These are phyloP conservation scores for Mercurialis annua DNA, from an alignment of 345 rosid genomes.

Conservation along the genomic window DNA sequence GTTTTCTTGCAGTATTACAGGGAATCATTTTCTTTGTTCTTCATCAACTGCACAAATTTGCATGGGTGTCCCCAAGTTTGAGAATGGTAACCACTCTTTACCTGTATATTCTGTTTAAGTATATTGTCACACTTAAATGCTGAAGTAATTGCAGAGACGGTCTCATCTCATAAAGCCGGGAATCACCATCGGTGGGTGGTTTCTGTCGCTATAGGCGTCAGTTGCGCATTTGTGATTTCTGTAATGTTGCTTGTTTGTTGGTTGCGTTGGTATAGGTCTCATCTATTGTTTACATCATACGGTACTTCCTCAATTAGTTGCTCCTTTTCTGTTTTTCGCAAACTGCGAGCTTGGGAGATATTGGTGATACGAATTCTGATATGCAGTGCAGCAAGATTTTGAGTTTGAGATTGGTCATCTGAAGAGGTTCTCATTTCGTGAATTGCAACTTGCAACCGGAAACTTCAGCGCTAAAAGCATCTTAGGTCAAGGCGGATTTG, in stretches of 20 bases:
- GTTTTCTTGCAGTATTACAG: constrained; percentile 45
- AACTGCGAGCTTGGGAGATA: background rate
- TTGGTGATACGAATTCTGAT: constrained; percentile 7
- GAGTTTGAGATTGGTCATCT: constrained; percentile 81
- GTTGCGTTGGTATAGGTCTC: constrained; percentile 81
- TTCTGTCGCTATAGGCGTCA: constrained; percentile 59
- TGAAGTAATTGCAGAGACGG: constrained; percentile 39
- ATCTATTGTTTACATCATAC: constrained; percentile 47
- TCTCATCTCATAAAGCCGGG: constrained; percentile 32
- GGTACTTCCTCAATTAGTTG: constrained; percentile 38
- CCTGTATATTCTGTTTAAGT: constrained; percentile 4
- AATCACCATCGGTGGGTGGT: constrained; percentile 55
- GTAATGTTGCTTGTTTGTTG: constrained; percentile 65
- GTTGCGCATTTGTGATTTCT: constrained; percentile 62
- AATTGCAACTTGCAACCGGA: constrained; percentile 72
- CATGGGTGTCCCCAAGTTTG: constrained; percentile 45
- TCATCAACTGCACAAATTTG: constrained; percentile 46
- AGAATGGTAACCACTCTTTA: constrained; percentile 47
- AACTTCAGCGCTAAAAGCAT: constrained; percentile 75
- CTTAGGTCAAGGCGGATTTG: constrained; percentile 91
- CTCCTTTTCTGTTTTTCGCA: background rate
- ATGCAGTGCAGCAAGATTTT: constrained; percentile 83
- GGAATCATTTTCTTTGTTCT: constrained; percentile 73
- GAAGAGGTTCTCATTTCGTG: constrained; percentile 80
- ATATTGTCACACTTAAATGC: constrained; percentile 1